phyloP scores from a whole-genome alignment of 148 eudicot species.

The Drosera capensis region DNA sequence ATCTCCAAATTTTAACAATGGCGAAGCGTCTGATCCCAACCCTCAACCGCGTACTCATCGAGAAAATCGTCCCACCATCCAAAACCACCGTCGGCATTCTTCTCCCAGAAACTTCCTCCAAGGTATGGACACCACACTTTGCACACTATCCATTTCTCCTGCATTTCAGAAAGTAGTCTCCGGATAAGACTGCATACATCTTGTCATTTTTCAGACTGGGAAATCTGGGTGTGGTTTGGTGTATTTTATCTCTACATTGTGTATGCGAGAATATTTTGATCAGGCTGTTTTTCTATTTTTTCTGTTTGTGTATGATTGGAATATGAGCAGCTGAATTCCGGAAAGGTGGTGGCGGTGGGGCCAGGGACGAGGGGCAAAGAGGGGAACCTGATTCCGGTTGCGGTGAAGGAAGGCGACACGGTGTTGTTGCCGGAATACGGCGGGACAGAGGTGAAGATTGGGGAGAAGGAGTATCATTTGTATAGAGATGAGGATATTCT shows the following conservation, averaged over 20 bases:
- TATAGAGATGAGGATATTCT: slow-evolving; percentile 51
- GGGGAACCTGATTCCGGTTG: background rate
- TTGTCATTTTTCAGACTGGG: too few relatives aligned
- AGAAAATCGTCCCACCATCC: slow-evolving; percentile 30
- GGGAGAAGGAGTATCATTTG: slow-evolving; percentile 21
- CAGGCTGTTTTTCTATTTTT: too few relatives aligned
- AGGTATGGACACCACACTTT: too few relatives aligned
- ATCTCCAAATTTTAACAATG: too few relatives aligned
- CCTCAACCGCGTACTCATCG: slow-evolving; percentile 34
- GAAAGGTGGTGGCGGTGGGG: background rate
- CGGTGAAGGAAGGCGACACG: background rate
- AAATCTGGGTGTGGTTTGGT: too few relatives aligned
- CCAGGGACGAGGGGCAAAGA: background rate
- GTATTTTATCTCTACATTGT: too few relatives aligned
- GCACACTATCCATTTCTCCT: too few relatives aligned
- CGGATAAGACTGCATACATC: too few relatives aligned
- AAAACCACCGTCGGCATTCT: slow-evolving; percentile 40
- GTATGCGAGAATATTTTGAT: too few relatives aligned
- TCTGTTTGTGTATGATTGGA: background rate
- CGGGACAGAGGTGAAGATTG: background rate
- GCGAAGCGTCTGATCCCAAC: slow-evolving; percentile 40
- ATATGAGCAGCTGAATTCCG: background rate
- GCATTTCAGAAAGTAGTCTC: too few relatives aligned
- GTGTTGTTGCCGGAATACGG: background rate
- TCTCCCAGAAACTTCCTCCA: slow-evolving; percentile 31